These are phyloP conservation scores for Fusarium sp. DNA, from an alignment of 2,329 filamentous ascomycete species.

Conservation along the genomic window DNA sequence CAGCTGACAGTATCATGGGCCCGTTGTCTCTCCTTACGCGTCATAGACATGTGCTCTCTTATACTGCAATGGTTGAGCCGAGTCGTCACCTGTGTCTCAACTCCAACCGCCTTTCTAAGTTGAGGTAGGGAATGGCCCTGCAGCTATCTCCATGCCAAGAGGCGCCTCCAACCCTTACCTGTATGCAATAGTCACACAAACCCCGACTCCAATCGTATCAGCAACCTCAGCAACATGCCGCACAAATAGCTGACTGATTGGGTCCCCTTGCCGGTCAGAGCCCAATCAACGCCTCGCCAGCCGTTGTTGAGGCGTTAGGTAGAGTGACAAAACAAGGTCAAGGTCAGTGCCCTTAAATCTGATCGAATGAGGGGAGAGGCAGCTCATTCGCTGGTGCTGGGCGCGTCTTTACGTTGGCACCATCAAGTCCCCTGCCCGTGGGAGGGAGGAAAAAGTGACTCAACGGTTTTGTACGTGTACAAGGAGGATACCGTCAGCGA, in stretches of 20 bases:
- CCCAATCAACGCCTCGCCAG: constrained; percentile 28
- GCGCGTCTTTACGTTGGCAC: constrained; percentile 30
- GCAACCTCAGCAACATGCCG: constrained; percentile 23
- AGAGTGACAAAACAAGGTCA: constrained; percentile 25
- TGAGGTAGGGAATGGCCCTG: constrained; percentile 8
- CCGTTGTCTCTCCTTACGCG: constrained; percentile 24
- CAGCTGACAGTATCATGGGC: constrained; percentile 25
- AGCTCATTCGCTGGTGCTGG: constrained; percentile 24
- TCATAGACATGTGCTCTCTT: constrained; percentile 26
- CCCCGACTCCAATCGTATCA: constrained; percentile 32
- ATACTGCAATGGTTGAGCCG: background rate
- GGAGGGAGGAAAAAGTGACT: constrained; percentile 18
- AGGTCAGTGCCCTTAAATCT: constrained; percentile 18
- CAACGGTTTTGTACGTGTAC: constrained; percentile 26
- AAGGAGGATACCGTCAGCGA: constrained; percentile 23
- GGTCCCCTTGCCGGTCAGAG: background rate
- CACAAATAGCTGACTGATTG: constrained; percentile 29
- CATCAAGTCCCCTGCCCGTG: constrained; percentile 27
- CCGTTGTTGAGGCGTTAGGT: constrained; percentile 35
- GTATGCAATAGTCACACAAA: constrained; percentile 32
- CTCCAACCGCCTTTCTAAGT: constrained; percentile 2
- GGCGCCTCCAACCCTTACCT: constrained; percentile 17
- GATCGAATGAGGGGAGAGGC: constrained; percentile 9
- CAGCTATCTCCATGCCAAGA: constrained; percentile 29
- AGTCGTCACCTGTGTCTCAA: constrained; percentile 3